phyloP scores from a whole-genome alignment of 257 asterid species.

The Solanum pimpinellifolium region DNA sequence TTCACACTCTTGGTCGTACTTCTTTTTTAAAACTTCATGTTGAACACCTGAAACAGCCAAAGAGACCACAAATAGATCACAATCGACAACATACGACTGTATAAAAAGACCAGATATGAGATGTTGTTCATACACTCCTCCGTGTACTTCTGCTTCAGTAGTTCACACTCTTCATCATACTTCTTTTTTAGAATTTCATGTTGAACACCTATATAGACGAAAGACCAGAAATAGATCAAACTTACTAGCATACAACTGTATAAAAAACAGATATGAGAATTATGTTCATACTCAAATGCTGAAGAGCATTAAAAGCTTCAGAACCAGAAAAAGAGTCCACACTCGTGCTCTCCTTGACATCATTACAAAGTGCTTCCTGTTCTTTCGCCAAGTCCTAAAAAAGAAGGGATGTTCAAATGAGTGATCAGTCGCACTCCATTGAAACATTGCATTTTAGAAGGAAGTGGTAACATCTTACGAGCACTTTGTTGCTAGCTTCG shows the following conservation, averaged over 20 bases:
- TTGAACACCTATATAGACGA: conserved; percentile 34
- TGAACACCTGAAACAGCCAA: conserved; percentile 34
- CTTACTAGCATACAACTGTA: neutral
- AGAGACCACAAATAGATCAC: neutral
- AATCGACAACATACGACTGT: neutral
- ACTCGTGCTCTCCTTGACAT: conserved; percentile 46
- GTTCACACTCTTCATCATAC: conserved; percentile 42
- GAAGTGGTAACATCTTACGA: conserved; percentile 26
- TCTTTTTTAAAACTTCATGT: conserved; percentile 46
- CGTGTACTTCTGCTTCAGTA: conserved; percentile 56
- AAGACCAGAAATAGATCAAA: neutral
- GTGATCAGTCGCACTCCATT: neutral
- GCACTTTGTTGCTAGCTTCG: conserved; percentile 41
- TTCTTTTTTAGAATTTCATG: conserved; percentile 48
- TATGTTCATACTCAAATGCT: conserved; percentile 43
- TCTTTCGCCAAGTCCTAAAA: conserved; percentile 27
- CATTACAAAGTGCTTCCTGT: conserved; percentile 34
- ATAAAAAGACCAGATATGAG: neutral
- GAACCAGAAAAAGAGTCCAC: conserved; percentile 46
- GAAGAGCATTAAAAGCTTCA: conserved; percentile 42
- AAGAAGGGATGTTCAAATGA: neutral
- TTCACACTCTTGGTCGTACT: conserved; percentile 43
- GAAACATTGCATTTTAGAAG: neutral
- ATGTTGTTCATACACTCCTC: conserved; percentile 37
- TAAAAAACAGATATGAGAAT: neutral